A percentile compares a stretch with the other conserved stretches of the same genome.
Evolutionary conservation across 768 basidiomycete genomes (phyloP).

Genomic region (Tricholomella constricta): DNA sequence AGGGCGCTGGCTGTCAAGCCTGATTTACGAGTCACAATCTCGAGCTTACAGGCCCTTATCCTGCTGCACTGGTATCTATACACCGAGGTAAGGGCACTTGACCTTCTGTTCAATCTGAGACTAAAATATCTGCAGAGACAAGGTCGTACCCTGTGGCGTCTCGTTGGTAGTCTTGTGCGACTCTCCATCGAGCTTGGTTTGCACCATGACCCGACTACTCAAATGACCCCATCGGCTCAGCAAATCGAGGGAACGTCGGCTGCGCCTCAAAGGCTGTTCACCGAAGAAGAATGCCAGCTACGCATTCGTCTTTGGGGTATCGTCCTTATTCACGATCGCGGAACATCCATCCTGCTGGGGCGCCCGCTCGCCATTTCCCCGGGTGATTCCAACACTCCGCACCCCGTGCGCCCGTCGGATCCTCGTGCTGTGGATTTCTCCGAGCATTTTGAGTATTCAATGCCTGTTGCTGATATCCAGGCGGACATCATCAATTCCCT

Average conservation of each 20-base stretch:
- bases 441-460: constrained; percentile 78
- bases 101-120: constrained; percentile 4
- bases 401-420: constrained; percentile 54
- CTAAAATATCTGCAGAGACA: constrained; percentile 56
- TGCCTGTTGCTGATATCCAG: constrained; percentile 79
- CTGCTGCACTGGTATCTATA: constrained; percentile 89
- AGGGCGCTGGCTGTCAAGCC: constrained; percentile 77
- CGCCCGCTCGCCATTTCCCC: constrained; percentile 83
- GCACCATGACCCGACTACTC: constrained; percentile 80
- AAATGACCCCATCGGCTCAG: constrained; percentile 44
- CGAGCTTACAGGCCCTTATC: constrained; percentile 82
- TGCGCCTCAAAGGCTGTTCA: constrained; percentile 44
- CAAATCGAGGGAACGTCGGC: constrained; percentile 19
- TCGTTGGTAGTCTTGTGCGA: constrained; percentile 83
- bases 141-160: constrained; percentile 87
- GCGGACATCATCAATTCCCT: constrained; percentile 88
- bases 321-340: constrained; percentile 84
- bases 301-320: constrained; percentile 86
- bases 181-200: constrained; percentile 82
- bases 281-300: constrained; percentile 73
- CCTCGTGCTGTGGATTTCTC: constrained; percentile 54
- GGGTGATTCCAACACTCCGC: constrained; percentile 81
- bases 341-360: constrained; percentile 85
- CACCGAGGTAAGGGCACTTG: constrained; percentile 61
- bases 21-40: constrained; percentile 79